phyloP scores from a whole-genome alignment of 805 yeast species.

The Candida maltosa region DNA sequence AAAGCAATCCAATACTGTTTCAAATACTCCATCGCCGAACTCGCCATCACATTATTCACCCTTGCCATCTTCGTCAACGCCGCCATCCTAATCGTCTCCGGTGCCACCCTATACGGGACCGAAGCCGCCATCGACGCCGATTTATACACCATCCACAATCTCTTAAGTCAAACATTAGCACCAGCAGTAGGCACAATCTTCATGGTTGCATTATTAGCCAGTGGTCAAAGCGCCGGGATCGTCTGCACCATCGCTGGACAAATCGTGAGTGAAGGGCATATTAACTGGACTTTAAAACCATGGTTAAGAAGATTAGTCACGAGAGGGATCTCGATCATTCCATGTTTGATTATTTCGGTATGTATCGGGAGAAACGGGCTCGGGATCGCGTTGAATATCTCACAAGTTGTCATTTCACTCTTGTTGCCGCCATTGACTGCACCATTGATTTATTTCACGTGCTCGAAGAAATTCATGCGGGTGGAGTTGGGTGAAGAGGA shows the following conservation, averaged over 20 bases:
- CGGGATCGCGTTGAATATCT: constrained; percentile 69
- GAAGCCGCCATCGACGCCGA: constrained; percentile 80
- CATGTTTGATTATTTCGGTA: constrained; percentile 71
- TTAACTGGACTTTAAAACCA: constrained; percentile 77
- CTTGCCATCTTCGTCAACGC: constrained; percentile 85
- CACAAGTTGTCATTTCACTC: constrained; percentile 81
- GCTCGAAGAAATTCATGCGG: constrained; percentile 65
- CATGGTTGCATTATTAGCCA: constrained; percentile 76
- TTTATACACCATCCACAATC: constrained; percentile 68
- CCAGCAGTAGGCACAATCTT: constrained; percentile 80
- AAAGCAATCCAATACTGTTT: constrained; percentile 72
- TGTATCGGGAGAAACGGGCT: constrained; percentile 74
- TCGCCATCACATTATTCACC: constrained; percentile 66
- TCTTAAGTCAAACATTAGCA: constrained; percentile 60
- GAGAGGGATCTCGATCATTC: constrained; percentile 73
- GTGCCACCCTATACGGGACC: constrained; percentile 68
- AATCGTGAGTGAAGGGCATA: constrained; percentile 86
- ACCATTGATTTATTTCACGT: constrained; percentile 81
- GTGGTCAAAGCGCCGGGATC: constrained; percentile 90
- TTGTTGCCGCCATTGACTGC: constrained; percentile 82
- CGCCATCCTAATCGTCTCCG: constrained; percentile 79
- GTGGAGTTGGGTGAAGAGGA: constrained; percentile 34
- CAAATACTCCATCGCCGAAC: constrained; percentile 69
- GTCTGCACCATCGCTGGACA: constrained; percentile 94
- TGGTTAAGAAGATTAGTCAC: constrained; percentile 79